phyloP scores from a whole-genome alignment of 176 grass and related monocot species.

The Carex myosuroides region DNA sequence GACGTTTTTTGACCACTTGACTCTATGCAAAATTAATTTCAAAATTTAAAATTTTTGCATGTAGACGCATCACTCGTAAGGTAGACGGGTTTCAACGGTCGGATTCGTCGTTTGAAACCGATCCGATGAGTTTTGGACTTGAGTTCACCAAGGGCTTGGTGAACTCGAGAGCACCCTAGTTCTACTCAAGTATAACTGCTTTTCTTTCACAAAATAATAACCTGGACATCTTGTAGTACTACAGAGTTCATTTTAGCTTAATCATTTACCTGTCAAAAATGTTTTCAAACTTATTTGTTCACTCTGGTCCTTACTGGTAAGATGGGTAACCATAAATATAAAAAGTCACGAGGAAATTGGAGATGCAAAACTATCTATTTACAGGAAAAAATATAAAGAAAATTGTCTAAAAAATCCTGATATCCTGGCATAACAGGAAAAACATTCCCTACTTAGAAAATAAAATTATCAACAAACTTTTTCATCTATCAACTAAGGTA shows the following conservation, averaged over 20 bases:
- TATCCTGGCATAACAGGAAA: background rate
- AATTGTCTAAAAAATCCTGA: background rate
- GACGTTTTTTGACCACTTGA: too few species aligned
- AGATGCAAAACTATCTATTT: background rate
- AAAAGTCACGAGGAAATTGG: background rate
- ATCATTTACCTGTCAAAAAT: background rate
- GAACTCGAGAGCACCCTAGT: too few species aligned
- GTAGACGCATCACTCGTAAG: too few species aligned
- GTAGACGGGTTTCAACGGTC: too few species aligned
- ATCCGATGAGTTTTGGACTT: too few species aligned
- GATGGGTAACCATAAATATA: background rate
- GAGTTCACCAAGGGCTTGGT: too few species aligned
- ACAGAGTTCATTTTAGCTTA: background rate
- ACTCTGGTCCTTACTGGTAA: background rate
- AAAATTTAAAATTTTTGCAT: too few species aligned
- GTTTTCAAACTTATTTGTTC: background rate
- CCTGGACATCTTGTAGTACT: too few species aligned
- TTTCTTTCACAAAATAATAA: too few species aligned
- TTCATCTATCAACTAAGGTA: conserved; percentile 14
- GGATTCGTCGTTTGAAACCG: too few species aligned
- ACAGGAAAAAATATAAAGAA: background rate
- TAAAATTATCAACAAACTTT: conserved; percentile 1
- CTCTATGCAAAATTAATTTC: too few species aligned
- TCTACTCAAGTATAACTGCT: too few species aligned
- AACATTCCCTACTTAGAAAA: background rate